Evolutionary conservation across 2,329 filamentous ascomycete genomes (phyloP), one percentile per base, ranked within the genome.

Genomic region (Lachnellula hyalina): DNA sequence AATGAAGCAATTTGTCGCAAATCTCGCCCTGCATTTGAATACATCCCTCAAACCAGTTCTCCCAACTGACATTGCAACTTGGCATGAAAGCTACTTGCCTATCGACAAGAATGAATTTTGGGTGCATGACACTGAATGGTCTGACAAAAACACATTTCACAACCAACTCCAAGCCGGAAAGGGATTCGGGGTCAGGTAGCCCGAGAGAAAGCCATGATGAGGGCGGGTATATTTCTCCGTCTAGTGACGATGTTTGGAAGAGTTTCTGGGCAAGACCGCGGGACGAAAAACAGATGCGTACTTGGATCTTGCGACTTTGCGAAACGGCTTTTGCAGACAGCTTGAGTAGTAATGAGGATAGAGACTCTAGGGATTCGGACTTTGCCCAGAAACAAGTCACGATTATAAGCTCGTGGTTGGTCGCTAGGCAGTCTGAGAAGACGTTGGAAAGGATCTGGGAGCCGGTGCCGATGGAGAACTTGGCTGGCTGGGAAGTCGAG

Each of bases 71-170:
- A 63, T 95, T 95, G 70, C 88, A 92, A 63, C 86, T 90, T 0
- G 89, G 89, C 9, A 94, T 70, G 63, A 86, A 85, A 0, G 86
- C 86, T 2, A 73, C 76, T 34, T 74, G 69, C 0, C 85, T 78
- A 67, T 95, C 90, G 1, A 93, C 70, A 14, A 94, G 77, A 38
- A 93, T 77, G 62, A 89, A 93, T 65, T 95, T 95, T 0, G 89
- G 86, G 67, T 95, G 90, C 83, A 94, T 88, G n/a, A 95, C 86
- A 64, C 88, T 90, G 56, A 94, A 84, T 0, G 90, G 90, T 2
- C 85, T 75, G 59, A 93, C 83, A 70, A 95, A 95, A 7, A 93
- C 75, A 59, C 84, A 90, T 73, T 90, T 92, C 53, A 91, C 81
- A 0, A 78, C 74, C 35, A 95, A 66, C 51, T 91, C 80, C 17